Percentiles rank a stretch among this genome's conserved stretches.
Conservation (phyloP, 345 rosid species). For the Populus simonii region DNA sequence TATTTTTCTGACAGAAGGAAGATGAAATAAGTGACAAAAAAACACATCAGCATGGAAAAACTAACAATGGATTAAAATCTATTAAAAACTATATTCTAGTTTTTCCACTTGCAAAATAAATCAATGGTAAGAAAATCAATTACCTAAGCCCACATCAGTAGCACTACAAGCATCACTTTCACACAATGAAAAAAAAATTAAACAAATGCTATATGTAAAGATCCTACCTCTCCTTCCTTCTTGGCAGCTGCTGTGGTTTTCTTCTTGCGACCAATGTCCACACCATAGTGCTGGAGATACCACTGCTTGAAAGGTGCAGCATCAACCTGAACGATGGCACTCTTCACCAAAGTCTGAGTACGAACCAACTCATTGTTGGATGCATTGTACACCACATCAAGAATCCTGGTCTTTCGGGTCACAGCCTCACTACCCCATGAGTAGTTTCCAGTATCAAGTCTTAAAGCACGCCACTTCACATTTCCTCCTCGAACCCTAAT, state of each 20-base stretch:
- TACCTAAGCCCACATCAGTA: not conserved
- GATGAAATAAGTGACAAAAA: too few relatives aligned
- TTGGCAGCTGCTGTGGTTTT: conserved; percentile 13
- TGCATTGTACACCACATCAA: conserved; percentile 34
- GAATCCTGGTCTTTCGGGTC: conserved; percentile 29
- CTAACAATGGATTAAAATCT: not conserved
- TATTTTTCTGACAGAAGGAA: too few relatives aligned
- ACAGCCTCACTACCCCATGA: conserved; percentile 37
- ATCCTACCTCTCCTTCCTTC: conserved; percentile 32
- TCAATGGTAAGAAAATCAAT: not conserved
- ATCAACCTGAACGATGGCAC: conserved; percentile 31
- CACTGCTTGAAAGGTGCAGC: conserved; percentile 36
- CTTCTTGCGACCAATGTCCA: conserved; percentile 33
- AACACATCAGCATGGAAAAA: not conserved
- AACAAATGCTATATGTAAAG: too few relatives aligned
- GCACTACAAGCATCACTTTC: not conserved
- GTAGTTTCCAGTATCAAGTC: conserved; percentile 35
- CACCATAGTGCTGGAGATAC: conserved; percentile 32
- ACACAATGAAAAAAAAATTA: not conserved
- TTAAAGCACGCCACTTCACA: conserved; percentile 34
- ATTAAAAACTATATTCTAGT: not conserved
- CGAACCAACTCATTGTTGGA: conserved; percentile 33
- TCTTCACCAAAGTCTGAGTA: conserved; percentile 32
- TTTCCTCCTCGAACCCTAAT: conserved; percentile 32
- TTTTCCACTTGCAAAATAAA: not conserved